Percentiles rank a stretch among this genome's conserved stretches.
Conservation (phyloP, 352 stramenopile genomes). For the Pythium guiyangense region DNA sequence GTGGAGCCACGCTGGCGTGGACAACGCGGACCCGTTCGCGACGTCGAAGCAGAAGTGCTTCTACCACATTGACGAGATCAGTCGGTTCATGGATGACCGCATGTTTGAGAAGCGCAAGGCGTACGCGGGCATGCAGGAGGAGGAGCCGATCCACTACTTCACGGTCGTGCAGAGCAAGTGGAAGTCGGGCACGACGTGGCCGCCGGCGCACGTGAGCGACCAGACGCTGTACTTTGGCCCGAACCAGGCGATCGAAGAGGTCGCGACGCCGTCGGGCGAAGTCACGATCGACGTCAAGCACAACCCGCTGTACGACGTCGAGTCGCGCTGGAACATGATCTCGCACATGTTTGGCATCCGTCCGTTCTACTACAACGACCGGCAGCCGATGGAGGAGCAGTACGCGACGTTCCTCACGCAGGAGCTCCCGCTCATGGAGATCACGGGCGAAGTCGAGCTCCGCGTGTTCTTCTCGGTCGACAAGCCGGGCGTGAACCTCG, state of each 20-base stretch:
- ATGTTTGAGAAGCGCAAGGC: constrained; percentile 59
- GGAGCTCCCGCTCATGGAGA: constrained; percentile 47
- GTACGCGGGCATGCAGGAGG: constrained; percentile 51
- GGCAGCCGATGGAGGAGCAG: constrained; percentile 37
- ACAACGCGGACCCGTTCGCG: constrained; percentile 78
- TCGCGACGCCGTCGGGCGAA: constrained; percentile 29
- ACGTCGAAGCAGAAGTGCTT: constrained; percentile 83
- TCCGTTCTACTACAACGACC: constrained; percentile 79
- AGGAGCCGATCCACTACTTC: constrained; percentile 80
- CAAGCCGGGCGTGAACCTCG: constrained; percentile 52
- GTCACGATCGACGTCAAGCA: constrained; percentile 32
- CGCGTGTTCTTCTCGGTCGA: constrained; percentile 81
- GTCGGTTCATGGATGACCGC: constrained; percentile 81
- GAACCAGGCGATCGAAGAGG: constrained; percentile 44
- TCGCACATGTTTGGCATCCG: constrained; percentile 67
- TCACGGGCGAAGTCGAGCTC: constrained; percentile 69
- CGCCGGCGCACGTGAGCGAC: constrained; percentile 49
- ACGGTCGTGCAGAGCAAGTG: constrained; percentile 72
- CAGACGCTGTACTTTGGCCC: constrained; percentile 47
- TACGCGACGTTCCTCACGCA: constrained; percentile 64
- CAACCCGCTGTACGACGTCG: constrained; percentile 41
- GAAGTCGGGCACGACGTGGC: constrained; percentile 62
- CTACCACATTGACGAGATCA: constrained; percentile 80
- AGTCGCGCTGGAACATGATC: constrained; percentile 70
- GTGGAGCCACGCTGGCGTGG: constrained; percentile 79